Evolutionary conservation across 345 rosid genomes (phyloP).

Genomic region (Sonneratia caseolaris): DNA sequence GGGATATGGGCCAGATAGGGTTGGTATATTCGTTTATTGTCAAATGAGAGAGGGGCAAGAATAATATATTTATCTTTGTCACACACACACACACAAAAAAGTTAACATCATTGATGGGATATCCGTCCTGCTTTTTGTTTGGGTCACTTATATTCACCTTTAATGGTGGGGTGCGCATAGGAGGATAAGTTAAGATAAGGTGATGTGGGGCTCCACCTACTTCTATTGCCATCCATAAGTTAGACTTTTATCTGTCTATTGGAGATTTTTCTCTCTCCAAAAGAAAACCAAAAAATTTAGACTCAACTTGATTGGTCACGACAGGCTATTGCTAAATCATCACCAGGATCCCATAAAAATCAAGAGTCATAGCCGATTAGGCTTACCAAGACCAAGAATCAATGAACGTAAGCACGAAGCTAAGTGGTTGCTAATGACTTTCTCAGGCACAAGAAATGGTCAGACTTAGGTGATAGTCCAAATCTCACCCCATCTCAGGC

Average conservation of each 20-base stretch:
- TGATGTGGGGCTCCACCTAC: constrained; percentile 28
- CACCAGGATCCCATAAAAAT: neutral
- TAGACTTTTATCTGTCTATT: neutral
- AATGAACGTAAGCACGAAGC: too few species aligned
- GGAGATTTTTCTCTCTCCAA: neutral
- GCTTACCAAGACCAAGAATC: neutral
- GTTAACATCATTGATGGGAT: neutral
- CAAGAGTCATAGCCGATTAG: neutral
- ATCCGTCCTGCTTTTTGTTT: neutral
- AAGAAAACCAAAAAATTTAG: neutral
- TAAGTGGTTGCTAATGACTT: neutral
- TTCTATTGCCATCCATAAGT: neutral
- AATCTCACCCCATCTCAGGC: neutral
- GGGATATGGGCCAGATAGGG: too few species aligned
- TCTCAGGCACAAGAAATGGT: neutral
- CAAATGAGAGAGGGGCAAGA: neutral
- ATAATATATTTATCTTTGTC: neutral
- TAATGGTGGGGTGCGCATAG: constrained; percentile 22
- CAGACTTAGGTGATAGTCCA: neutral
- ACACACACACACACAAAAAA: too few species aligned
- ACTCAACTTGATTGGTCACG: neutral
- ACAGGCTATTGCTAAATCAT: neutral
- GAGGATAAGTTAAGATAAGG: constrained; percentile 40
- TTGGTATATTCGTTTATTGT: neutral
- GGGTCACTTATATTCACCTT: constrained; percentile 15